Conservation (phyloP, 306 rosid genomes). For the Oemleria cerasiformis region DNA sequence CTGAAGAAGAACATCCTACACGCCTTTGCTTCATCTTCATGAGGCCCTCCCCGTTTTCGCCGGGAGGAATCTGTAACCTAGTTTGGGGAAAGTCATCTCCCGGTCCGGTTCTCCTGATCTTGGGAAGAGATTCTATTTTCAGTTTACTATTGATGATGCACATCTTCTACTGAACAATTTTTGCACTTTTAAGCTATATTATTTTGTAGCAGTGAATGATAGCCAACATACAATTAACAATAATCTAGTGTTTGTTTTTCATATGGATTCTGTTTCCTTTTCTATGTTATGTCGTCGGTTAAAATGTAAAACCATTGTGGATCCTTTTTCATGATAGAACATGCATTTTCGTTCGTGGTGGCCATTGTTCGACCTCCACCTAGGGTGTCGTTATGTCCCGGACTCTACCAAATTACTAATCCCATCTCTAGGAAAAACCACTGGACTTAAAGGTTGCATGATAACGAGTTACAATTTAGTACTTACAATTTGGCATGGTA, state of each 20-base stretch:
- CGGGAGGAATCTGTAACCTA: conserved; percentile 24
- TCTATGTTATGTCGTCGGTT: not conserved
- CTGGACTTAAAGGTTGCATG: not conserved
- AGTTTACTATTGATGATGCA: conserved; percentile 8
- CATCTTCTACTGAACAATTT: conserved; percentile 9
- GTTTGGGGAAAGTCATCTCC: conserved; percentile 10
- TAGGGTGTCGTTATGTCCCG: not conserved
- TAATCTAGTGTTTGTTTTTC: conserved; percentile 1
- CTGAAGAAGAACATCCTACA: conserved; percentile 83
- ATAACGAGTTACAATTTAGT: not conserved
- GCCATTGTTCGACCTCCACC: too few relatives aligned
- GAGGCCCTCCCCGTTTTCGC: conserved; percentile 17
- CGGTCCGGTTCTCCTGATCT: conserved; percentile 19
- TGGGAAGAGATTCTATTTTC: not conserved
- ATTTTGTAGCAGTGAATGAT: not conserved
- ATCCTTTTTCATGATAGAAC: not conserved
- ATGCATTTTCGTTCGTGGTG: not conserved
- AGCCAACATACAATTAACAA: conserved; percentile 2
- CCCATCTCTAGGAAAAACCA: not conserved
- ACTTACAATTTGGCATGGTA: not conserved
- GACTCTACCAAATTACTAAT: not conserved
- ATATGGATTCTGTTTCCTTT: not conserved
- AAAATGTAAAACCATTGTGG: not conserved
- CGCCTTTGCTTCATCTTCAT: conserved; percentile 48
- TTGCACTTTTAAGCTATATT: not conserved